Evolutionary conservation across 441 rosid genomes (phyloP).

Genomic region (Mallotus japonicus): DNA sequence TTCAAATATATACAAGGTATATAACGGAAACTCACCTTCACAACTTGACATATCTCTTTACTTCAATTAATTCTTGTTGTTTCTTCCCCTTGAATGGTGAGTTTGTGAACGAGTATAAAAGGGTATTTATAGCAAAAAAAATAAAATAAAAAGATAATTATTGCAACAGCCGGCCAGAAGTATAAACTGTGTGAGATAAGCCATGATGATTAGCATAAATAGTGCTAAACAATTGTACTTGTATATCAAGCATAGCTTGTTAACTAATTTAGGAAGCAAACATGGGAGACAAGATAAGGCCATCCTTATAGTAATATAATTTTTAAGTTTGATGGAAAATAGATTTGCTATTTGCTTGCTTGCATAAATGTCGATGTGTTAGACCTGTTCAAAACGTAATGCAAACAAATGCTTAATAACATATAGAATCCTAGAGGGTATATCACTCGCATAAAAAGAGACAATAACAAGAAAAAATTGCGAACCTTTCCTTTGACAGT

Average conservation of each 20-base stretch:
- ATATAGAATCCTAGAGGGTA: background rate
- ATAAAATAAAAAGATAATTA: background rate
- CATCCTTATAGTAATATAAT: background rate
- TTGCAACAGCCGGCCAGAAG: background rate
- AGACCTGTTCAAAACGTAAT: constrained; percentile 7
- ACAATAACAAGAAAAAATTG: background rate
- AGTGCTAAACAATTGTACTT: no score
- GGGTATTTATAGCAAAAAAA: background rate
- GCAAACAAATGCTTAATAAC: constrained; percentile 6
- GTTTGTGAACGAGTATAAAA: background rate
- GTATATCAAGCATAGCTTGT: no score
- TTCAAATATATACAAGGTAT: no score
- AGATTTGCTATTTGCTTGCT: background rate
- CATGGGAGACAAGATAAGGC: constrained; percentile 1
- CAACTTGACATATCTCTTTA: constrained; percentile 11
- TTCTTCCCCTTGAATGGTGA: background rate
- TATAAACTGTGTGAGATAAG: background rate
- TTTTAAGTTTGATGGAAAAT: background rate
- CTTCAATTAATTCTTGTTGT: background rate
- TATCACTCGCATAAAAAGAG: no score
- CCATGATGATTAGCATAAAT: background rate
- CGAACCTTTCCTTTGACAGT: no score
- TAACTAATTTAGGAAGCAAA: background rate
- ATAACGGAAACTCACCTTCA: constrained; percentile 1
- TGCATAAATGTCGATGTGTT: background rate